Evolutionary conservation across 768 basidiomycete genomes (phyloP), one percentile per base, ranked within the genome.

Genomic region (Tricholoma sp.): DNA sequence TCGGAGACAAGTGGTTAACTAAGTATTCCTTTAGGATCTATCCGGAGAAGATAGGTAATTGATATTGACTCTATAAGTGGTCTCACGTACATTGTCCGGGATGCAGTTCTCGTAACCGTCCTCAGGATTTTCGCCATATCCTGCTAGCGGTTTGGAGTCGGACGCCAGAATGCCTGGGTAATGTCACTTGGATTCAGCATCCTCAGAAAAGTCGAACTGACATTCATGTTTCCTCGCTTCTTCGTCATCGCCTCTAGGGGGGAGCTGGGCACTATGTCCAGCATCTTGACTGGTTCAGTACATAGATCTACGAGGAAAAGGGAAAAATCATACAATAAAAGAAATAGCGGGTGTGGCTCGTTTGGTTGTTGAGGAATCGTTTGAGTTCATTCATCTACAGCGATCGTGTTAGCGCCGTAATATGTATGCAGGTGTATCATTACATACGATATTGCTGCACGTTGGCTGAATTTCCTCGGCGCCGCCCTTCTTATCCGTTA

Each of bases 21-120:
- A 54, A 20, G 20, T 45, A 8, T 24, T 54, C 20, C n/a, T 54
- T 54, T 37, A 54, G n/a, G 6, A 18, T 4, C 53, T 54, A 47
- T 28, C 24, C 7, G 9, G 10, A 17, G 37, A 41, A n/a, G n/a
- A n/a, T n/a, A n/a, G n/a, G 31, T 12, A 7, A 34, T 50, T 18
- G 33, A 34, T 51, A 3, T 9, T 17, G n/a, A 20, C 32, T 6
- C n/a, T 8, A 2, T 33, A 9, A 5, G 36, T 1, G 6, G 37
- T 34, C n/a, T n/a, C 12, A 51, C 50, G 17, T 41, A 53, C 52
- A 31, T 20, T 12, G 13, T 53, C 52, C 4, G 24, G 18, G 31
- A 41, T 36, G 24, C 3, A 8, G n/a, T 45, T 28, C 3, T 24
- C 29, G 24, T 54, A 24, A 33, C 32, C 18, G 17, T 54, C 4